These are phyloP conservation scores for Penstemon barbatus DNA, from an alignment of 257 asterid genomes.

Conservation along the genomic window DNA sequence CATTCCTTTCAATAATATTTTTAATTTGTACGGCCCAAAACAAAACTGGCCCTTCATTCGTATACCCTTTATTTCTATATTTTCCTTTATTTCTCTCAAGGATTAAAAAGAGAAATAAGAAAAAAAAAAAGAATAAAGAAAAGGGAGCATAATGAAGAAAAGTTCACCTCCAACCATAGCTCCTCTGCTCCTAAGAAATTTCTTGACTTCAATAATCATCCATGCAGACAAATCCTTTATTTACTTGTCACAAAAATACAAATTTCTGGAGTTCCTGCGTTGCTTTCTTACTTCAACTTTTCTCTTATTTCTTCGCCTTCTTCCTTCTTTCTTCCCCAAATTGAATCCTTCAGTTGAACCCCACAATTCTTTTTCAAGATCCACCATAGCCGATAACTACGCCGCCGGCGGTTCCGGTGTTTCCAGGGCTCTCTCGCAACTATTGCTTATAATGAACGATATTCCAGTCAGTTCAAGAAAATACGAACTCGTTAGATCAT, in stretches of 20 bases:
- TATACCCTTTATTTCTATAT: no score
- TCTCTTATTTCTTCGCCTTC: constrained; percentile 57
- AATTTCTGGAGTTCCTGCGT: constrained; percentile 45
- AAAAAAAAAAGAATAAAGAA: no score
- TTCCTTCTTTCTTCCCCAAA: constrained; percentile 51
- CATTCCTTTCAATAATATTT: no score
- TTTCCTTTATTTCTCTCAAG: no score
- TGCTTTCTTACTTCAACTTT: constrained; percentile 41
- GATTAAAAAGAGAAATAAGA: no score
- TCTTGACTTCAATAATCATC: constrained; percentile 45
- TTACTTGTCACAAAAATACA: constrained; percentile 38
- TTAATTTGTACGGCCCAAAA: no score
- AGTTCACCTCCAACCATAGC: constrained; percentile 48
- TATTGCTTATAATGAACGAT: constrained; percentile 66
- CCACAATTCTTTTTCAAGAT: constrained; percentile 21
- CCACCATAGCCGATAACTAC: constrained; percentile 19
- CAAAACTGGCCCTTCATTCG: no score
- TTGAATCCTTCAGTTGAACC: constrained; percentile 27
- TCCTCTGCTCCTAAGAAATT: constrained; percentile 55
- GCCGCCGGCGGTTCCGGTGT: constrained; percentile 48
- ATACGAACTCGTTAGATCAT: constrained; percentile 67
- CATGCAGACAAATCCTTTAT: constrained; percentile 53
- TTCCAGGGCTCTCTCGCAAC: constrained; percentile 71
- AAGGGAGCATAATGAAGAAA: no score
- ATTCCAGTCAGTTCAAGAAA: constrained; percentile 87